phyloP scores from a whole-genome alignment of 495 filamentous ascomycete species.

The Cladorrhinum samala region DNA sequence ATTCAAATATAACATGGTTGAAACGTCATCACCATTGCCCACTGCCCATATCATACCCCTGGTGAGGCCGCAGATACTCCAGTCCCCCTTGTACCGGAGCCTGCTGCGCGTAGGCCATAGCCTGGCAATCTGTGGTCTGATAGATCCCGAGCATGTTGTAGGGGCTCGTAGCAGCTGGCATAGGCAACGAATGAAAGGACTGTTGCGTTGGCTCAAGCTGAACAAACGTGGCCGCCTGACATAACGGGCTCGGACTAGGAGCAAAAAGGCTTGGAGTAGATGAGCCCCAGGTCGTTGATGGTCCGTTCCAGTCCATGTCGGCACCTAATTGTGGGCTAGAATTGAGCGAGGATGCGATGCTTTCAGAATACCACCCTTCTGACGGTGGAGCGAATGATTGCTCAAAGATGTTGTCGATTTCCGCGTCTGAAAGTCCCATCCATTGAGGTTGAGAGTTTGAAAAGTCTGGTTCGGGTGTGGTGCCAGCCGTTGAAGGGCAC shows the following conservation, averaged over 20 bases:
- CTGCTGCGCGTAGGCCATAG: not conserved
- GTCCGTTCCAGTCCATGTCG: not conserved
- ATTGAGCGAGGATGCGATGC: not conserved
- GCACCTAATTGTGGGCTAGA: not conserved
- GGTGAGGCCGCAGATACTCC: not conserved
- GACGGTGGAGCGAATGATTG: not conserved
- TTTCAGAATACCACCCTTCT: not conserved
- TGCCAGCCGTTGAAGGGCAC: not conserved
- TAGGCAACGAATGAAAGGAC: not conserved
- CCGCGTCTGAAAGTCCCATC: not conserved
- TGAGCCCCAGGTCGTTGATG: not conserved
- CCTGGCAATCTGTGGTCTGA: not conserved
- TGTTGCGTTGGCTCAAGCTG: not conserved
- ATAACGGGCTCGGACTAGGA: not conserved
- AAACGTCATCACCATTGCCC: too few relatives aligned
- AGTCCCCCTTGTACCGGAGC: not conserved
- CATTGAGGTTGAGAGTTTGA: not conserved
- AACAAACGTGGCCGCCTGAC: not conserved
- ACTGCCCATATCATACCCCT: too few relatives aligned
- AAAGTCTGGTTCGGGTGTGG: not conserved
- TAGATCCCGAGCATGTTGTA: not conserved
- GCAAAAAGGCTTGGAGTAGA: not conserved
- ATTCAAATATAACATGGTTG: too few relatives aligned
- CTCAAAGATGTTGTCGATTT: not conserved
- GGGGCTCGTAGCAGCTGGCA: not conserved